phyloP scores from a whole-genome alignment of 768 basidiomycete genomes.

The Trametes gibbosa region DNA sequence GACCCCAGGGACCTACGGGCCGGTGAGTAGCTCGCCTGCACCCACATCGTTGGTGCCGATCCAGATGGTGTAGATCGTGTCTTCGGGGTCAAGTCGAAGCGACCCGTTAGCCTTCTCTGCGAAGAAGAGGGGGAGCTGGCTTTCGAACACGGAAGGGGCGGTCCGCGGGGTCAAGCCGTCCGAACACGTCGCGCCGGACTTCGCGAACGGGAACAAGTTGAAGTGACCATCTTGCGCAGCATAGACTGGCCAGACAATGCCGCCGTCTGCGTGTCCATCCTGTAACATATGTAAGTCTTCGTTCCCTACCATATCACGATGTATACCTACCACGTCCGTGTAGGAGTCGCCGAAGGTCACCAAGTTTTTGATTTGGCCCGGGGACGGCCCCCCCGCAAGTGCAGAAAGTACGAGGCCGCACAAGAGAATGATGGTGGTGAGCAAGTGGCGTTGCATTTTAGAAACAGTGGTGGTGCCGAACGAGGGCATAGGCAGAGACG shows the following conservation, averaged over 20 bases:
- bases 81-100: slow-evolving; percentile 36
- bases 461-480: too few species aligned
- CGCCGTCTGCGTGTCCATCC: slow-evolving; percentile 34
- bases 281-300: too few species aligned
- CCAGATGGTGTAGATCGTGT: slow-evolving; percentile 66
- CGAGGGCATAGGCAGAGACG: not conserved
- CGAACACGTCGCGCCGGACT: slow-evolving; percentile 63
- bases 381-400: slow-evolving; percentile 21
- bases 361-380: slow-evolving; percentile 55
- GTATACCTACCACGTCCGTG: slow-evolving; percentile 44
- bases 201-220: slow-evolving; percentile 54
- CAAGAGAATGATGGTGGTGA: not conserved
- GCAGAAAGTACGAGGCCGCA: not conserved
- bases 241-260: slow-evolving; percentile 57
- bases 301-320: too few species aligned
- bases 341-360: slow-evolving; percentile 71
- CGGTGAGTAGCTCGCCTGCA: slow-evolving; percentile 49
- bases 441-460: not conserved
- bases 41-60: slow-evolving; percentile 64
- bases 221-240: slow-evolving; percentile 53
- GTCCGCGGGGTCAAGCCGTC: slow-evolving; percentile 57
- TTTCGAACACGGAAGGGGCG: slow-evolving; percentile 57
- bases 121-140: slow-evolving; percentile 54
- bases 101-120: slow-evolving; percentile 41
- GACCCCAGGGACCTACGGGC: slow-evolving; percentile 41